phyloP scores from a whole-genome alignment of 768 basidiomycete genomes.

The Cantharellus cinnabarinus region DNA sequence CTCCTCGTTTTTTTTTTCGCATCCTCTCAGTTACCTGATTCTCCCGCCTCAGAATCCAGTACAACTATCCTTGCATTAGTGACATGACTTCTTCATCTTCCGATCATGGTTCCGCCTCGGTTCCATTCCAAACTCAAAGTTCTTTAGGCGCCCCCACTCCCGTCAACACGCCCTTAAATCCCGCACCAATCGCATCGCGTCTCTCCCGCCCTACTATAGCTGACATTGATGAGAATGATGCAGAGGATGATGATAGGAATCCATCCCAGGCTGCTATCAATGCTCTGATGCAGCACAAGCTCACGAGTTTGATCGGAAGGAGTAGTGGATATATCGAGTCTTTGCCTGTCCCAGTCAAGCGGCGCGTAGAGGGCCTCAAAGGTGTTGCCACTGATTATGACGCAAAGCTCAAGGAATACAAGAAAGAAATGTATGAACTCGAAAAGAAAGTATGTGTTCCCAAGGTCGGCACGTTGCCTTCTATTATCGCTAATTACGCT shows the following conservation, averaged over 20 bases:
- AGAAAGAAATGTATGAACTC: slow-evolving; percentile 82
- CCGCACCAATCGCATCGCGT: slow-evolving; percentile 59
- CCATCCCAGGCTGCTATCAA: slow-evolving; percentile 40
- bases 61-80: too few relatives aligned
- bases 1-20: too few relatives aligned
- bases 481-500: neutral
- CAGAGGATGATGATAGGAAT: slow-evolving; percentile 17
- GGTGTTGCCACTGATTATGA: slow-evolving; percentile 85
- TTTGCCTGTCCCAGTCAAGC: slow-evolving; percentile 60
- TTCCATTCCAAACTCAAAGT: slow-evolving; percentile 1
- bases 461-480: neutral
- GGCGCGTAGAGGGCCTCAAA: slow-evolving; percentile 78
- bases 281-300: slow-evolving; percentile 69
- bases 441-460: slow-evolving; percentile 65
- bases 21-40: too few relatives aligned
- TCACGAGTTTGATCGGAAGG: slow-evolving; percentile 67
- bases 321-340: slow-evolving; percentile 90
- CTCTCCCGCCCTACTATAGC: slow-evolving; percentile 49
- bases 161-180: slow-evolving; percentile 73
- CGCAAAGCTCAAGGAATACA: slow-evolving; percentile 82
- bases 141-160: slow-evolving; percentile 56
- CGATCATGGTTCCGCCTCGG: neutral
- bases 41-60: too few relatives aligned
- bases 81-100: too few relatives aligned
- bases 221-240: slow-evolving; percentile 30